These are phyloP conservation scores for Neurospora sp. DNA, from an alignment of 495 filamentous ascomycete genomes.

Conservation along the genomic window DNA sequence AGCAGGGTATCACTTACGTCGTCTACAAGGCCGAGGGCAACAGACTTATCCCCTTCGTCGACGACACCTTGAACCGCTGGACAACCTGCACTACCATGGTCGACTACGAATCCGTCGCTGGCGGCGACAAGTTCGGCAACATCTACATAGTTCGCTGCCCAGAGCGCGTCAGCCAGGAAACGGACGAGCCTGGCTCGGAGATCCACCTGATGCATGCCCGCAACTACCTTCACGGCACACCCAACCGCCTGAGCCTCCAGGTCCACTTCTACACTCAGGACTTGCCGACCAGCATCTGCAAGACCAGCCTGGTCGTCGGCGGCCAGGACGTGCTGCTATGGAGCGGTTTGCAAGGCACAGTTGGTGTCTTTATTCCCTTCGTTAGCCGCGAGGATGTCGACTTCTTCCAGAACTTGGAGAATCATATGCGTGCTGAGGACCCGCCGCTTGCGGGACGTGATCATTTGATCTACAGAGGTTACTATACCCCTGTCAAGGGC, in stretches of 20 bases:
- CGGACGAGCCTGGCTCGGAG: slow-evolving; percentile 86
- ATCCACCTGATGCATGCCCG: slow-evolving; percentile 82
- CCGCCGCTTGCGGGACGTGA: slow-evolving; percentile 83
- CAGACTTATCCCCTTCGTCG: slow-evolving; percentile 79
- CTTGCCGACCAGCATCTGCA: slow-evolving; percentile 81
- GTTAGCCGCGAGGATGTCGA: slow-evolving; percentile 84
- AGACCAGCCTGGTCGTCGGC: slow-evolving; percentile 81
- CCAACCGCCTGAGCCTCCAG: slow-evolving; percentile 74
- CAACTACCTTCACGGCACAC: slow-evolving; percentile 78
- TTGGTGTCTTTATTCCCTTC: slow-evolving; percentile 89
- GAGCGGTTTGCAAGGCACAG: slow-evolving; percentile 87
- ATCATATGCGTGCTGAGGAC: slow-evolving; percentile 73
- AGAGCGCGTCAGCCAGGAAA: slow-evolving; percentile 72
- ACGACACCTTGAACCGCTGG: slow-evolving; percentile 82
- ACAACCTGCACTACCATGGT: slow-evolving; percentile 84
- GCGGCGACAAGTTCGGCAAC: slow-evolving; percentile 97
- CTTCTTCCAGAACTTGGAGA: slow-evolving; percentile 91
- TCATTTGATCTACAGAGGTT: slow-evolving; percentile 87
- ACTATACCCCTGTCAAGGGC: slow-evolving; percentile 95
- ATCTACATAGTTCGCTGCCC: slow-evolving; percentile 87
- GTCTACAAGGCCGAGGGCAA: slow-evolving; percentile 93
- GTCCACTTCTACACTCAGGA: slow-evolving; percentile 85
- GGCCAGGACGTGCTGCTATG: slow-evolving; percentile 87
- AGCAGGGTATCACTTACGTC: slow-evolving; percentile 80
- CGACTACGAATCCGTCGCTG: slow-evolving; percentile 92